Evolutionary conservation across 106 monocot species (phyloP).

Genomic region (Dendrobium huoshanense): DNA sequence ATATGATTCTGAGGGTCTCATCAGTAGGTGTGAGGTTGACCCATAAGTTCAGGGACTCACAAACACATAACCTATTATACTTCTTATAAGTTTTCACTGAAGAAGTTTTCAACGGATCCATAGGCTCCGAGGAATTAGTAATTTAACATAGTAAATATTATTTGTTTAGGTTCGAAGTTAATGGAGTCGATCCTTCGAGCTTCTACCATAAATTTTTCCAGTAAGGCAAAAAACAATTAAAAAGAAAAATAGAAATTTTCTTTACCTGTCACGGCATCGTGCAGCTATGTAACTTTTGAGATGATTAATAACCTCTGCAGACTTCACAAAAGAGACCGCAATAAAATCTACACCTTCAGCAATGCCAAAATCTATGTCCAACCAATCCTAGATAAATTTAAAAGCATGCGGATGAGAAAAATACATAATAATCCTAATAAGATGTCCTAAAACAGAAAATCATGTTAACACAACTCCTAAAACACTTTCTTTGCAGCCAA

Average conservation of each 20-base stretch:
- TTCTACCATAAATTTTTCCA: background rate
- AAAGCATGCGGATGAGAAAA: background rate
- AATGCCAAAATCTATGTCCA: conserved; percentile 83
- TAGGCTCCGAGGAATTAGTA: background rate
- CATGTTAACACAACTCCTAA: background rate
- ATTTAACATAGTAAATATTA: background rate
- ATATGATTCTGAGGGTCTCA: no score
- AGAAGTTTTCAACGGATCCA: background rate
- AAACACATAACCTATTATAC: no score
- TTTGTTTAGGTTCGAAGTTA: background rate
- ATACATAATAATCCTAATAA: background rate
- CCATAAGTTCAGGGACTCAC: no score
- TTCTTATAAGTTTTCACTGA: no score
- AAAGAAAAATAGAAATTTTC: background rate
- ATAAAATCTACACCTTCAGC: conserved; percentile 79
- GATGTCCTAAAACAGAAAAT: background rate
- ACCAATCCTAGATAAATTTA: conserved; percentile 48
- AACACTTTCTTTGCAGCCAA: background rate
- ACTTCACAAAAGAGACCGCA: conserved; percentile 77
- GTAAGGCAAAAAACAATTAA: background rate
- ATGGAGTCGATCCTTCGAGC: background rate
- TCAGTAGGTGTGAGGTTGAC: no score
- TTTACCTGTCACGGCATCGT: conserved; percentile 56
- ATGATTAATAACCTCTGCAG: conserved; percentile 78
- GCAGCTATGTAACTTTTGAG: conserved; percentile 84